phyloP scores from a whole-genome alignment of 345 rosid genomes.

The Salix suchowensis region DNA sequence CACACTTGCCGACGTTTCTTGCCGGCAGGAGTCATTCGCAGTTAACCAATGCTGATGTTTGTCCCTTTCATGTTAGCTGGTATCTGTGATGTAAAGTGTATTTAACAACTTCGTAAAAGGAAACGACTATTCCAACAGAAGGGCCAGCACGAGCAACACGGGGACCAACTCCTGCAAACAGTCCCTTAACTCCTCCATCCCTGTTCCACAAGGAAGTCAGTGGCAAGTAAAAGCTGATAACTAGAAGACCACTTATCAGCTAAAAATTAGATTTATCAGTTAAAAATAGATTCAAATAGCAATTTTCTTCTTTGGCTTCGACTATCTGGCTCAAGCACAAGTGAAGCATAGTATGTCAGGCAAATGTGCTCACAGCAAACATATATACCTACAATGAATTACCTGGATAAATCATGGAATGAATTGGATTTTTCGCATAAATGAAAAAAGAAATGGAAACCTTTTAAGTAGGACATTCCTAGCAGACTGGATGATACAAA shows the following conservation, averaged over 20 bases:
- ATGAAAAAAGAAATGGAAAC: background rate
- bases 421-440: background rate
- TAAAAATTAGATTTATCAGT: background rate
- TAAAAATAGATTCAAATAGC: background rate
- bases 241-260: background rate
- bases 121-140: slow-evolving; percentile 34
- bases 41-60: background rate
- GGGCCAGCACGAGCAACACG: slow-evolving; percentile 31
- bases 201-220: slow-evolving; percentile 12
- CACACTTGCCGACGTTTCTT: background rate
- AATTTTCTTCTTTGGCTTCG: background rate
- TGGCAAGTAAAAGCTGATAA: background rate
- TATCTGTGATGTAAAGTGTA: slow-evolving; percentile 5
- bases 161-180: slow-evolving; percentile 25
- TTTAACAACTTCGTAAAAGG: slow-evolving; percentile 28
- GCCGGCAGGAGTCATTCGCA: background rate
- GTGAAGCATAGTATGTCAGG: no score
- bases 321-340: background rate
- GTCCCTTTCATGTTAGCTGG: background rate
- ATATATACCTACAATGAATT: no score
- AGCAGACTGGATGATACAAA: background rate
- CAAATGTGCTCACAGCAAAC: no score
- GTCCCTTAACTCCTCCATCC: slow-evolving; percentile 21
- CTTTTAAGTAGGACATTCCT: background rate
- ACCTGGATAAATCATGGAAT: background rate